A percentile compares a stretch with the other conserved stretches of the same genome.
phyloP scores from a whole-genome alignment of 2,329 filamentous ascomycete genomes.

The Colletotrichum eleusines region DNA sequence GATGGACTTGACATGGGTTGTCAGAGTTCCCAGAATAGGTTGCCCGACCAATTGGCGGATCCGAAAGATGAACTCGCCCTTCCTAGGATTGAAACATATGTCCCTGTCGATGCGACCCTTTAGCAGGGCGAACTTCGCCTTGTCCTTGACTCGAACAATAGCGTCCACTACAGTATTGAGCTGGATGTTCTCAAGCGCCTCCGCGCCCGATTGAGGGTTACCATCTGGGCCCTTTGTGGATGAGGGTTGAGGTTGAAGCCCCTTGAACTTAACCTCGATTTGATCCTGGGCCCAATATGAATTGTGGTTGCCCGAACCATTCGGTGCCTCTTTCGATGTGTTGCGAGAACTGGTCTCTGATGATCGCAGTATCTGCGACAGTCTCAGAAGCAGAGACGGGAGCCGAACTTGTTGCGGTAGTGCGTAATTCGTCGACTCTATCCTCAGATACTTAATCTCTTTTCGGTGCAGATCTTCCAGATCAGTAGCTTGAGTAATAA shows the following conservation, averaged over 20 bases:
- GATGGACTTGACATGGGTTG: conserved; percentile 72
- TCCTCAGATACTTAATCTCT: conserved; percentile 55
- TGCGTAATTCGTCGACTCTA: conserved; percentile 52
- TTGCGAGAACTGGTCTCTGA: conserved; percentile 3
- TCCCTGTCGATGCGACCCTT: conserved; percentile 68
- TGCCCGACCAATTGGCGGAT: conserved; percentile 70
- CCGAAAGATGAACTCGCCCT: conserved; percentile 73
- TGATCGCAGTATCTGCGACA: conserved; percentile 56
- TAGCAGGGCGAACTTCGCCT: conserved; percentile 67
- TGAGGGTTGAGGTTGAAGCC: conserved; percentile 50
- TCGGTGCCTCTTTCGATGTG: conserved; percentile 35
- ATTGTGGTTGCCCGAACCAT: conserved; percentile 42
- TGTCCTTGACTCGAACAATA: conserved; percentile 65
- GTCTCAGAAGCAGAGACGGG: conserved; percentile 61
- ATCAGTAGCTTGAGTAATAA: conserved; percentile 65
- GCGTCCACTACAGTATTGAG: conserved; percentile 55
- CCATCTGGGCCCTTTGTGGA: conserved; percentile 19
- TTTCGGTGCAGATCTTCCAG: conserved; percentile 60
- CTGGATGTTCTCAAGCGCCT: conserved; percentile 18
- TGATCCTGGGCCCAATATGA: conserved; percentile 69
- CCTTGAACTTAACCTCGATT: conserved; percentile 69
- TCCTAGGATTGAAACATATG: conserved; percentile 69
- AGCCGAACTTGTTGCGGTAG: conserved; percentile 59
- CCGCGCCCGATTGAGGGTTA: conserved; percentile 8
- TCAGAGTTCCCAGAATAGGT: conserved; percentile 69